Percentiles rank a stretch among this genome's conserved stretches.
Conservation (phyloP, 2,329 filamentous ascomycete species). For the Alternaria arbusti region DNA sequence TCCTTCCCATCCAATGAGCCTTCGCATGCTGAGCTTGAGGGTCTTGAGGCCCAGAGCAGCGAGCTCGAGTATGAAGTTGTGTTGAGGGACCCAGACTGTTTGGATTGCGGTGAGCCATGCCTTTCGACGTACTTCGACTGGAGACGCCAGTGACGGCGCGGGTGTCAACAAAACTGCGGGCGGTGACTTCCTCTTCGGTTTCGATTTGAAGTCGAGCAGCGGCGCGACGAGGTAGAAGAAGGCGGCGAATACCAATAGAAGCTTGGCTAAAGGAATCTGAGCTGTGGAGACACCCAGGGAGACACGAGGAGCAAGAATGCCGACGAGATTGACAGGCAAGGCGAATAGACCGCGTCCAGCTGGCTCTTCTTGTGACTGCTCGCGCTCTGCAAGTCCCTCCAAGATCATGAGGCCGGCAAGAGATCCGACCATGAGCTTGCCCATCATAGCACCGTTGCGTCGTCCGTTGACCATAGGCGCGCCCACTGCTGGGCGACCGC, state of each 20-base stretch:
- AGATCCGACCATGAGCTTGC: conserved; percentile 90
- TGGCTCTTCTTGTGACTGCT: conserved; percentile 60
- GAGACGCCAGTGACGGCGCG: conserved; percentile 76
- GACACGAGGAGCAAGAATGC: conserved; percentile 39
- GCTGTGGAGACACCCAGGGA: conserved; percentile 40
- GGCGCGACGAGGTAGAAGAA: conserved; percentile 64
- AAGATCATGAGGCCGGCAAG: conserved; percentile 91
- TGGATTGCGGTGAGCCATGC: conserved; percentile 95
- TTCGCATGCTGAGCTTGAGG: conserved; percentile 79
- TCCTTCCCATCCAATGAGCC: conserved; percentile 74
- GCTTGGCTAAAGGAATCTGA: conserved; percentile 56
- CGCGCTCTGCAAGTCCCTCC: conserved; percentile 73
- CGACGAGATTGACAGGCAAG: conserved; percentile 46
- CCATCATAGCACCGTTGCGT: conserved; percentile 59
- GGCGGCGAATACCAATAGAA: conserved; percentile 59
- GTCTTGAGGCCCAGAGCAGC: conserved; percentile 81
- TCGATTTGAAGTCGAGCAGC: conserved; percentile 63
- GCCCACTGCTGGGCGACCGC: conserved; percentile 29
- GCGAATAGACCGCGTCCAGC: conserved; percentile 52
- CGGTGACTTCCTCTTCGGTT: conserved; percentile 57
- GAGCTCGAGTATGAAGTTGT: conserved; percentile 85
- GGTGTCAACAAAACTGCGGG: conserved; percentile 50
- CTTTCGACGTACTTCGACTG: conserved; percentile 83
- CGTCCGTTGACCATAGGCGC: conserved; percentile 51
- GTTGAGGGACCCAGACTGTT: conserved; percentile 87